Evolutionary conservation across 2,329 filamentous ascomycete species (phyloP), one percentile per base, ranked within the genome.

Genomic region (Paradendryphiella salina): DNA sequence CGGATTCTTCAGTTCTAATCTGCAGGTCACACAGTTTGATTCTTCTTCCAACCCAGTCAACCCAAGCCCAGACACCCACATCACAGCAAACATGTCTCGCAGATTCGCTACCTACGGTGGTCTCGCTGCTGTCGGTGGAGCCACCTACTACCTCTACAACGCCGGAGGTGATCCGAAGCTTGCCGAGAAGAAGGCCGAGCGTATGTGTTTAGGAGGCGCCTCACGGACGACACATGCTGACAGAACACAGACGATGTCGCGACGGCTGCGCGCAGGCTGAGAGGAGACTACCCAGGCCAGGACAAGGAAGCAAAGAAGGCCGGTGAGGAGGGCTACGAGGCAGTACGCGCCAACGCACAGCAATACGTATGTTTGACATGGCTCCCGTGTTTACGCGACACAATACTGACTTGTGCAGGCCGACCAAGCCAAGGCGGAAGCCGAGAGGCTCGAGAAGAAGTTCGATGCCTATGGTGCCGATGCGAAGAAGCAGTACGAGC

Each of bases 61-160:
- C 38, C 21, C 47, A 33, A 46, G 54, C 26, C 10, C 29, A 15
- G 34, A 44, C 37, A 37, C 36, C 40, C 32, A n/a, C 32, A 50
- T 44, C 50, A 55, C 45, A 49, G 31, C 45, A 40, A 62, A 50
- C 52, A 71, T 72, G 66, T 61, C 68, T 49, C 61, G 65, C 47
- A 59, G 56, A 50, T 29, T 67, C 46, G 43, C 60, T 42, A 66
- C 57, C 21, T 61, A 52, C 42, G 73, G 70, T 57, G 57, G 72
- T 55, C 60, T 76, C 47, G 67, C 72, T 34, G 67, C 78, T 63
- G 69, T 87, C 64, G 87, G 86, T 64, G 75, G 85, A 61, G 82
- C 80, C 52, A 85, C 83, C 59, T 97, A 96, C 81, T 97, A 97
- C 79, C 82, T 97, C 57, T 99, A 96, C 80, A 81, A 77, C 43